Conservation (phyloP, 148 eudicot genomes). For the Fagopyrum esculentum region DNA sequence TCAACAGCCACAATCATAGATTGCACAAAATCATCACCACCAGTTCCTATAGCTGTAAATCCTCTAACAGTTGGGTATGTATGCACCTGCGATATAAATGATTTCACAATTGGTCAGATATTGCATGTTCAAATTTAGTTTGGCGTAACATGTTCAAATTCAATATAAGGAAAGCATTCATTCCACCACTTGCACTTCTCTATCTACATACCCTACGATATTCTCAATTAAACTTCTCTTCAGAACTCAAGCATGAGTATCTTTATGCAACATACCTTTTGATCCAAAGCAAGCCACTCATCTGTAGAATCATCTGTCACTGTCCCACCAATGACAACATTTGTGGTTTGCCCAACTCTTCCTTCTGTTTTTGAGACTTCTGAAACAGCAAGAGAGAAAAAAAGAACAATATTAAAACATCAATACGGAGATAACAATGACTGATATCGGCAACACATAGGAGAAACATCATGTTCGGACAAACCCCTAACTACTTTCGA, state of each 20-base stretch:
- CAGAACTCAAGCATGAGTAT: not conserved
- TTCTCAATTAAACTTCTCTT: not conserved
- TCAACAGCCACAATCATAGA: conserved; percentile 95
- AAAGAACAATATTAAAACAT: not conserved
- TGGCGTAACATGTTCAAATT: not conserved
- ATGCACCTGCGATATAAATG: conserved; percentile 46
- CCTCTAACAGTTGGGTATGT: conserved; percentile 85
- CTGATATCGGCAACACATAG: not conserved
- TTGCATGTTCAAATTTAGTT: not conserved
- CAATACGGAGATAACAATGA: not conserved
- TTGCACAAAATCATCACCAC: conserved; percentile 95
- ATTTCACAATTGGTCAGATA: not conserved
- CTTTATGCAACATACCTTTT: conserved; percentile 43
- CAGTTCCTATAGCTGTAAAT: conserved; percentile 91
- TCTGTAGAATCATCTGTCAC: conserved; percentile 72
- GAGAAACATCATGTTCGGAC: not conserved
- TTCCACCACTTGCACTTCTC: not conserved
- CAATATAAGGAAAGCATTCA: not conserved
- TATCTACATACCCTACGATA: no score
- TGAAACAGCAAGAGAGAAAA: conserved; percentile 30
- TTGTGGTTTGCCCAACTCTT: conserved; percentile 86
- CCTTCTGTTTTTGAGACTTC: conserved; percentile 95
- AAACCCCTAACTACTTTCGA: not conserved
- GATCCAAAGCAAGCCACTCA: conserved; percentile 84
- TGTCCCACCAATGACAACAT: conserved; percentile 90